These are phyloP conservation scores for Heliosperma pusillum DNA, from an alignment of 148 eudicot species.

Conservation along the genomic window DNA sequence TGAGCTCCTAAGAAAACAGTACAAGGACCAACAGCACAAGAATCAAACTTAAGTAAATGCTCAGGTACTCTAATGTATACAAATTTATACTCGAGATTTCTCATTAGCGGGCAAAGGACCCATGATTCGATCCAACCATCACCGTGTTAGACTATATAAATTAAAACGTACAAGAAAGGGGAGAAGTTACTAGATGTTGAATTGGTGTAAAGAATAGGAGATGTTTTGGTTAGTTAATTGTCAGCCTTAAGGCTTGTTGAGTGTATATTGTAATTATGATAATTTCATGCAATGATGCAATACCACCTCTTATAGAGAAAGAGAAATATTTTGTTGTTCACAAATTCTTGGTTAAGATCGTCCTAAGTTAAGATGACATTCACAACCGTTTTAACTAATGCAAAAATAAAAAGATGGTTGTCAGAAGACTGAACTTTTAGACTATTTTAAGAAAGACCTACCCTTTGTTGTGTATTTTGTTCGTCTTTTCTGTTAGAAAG, in stretches of 20 bases:
- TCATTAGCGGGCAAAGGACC: not conserved
- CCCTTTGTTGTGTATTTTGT: too few relatives aligned
- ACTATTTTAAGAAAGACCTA: too few relatives aligned
- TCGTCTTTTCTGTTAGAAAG: too few relatives aligned
- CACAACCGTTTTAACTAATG: too few relatives aligned
- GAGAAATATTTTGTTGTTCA: too few relatives aligned
- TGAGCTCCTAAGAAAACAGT: conserved; percentile 54
- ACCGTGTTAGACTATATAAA: not conserved
- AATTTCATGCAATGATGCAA: too few relatives aligned
- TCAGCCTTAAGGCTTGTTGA: not conserved
- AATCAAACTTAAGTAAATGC: conserved; percentile 12
- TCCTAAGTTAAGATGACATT: too few relatives aligned
- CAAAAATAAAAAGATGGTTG: too few relatives aligned
- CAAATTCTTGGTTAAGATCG: too few relatives aligned
- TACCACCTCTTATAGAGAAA: too few relatives aligned
- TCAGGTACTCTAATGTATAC: conserved; percentile 11
- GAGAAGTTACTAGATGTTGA: not conserved
- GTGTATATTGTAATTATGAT: not conserved
- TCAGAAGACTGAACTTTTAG: too few relatives aligned
- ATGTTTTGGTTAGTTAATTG: not conserved
- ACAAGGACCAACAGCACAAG: conserved; percentile 30
- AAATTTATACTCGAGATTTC: not conserved
- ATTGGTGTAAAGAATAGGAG: not conserved
- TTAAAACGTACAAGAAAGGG: not conserved
- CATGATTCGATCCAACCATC: not conserved